These are phyloP conservation scores for Solanum piurae DNA, from an alignment of 257 asterid species.

Conservation along the genomic window DNA sequence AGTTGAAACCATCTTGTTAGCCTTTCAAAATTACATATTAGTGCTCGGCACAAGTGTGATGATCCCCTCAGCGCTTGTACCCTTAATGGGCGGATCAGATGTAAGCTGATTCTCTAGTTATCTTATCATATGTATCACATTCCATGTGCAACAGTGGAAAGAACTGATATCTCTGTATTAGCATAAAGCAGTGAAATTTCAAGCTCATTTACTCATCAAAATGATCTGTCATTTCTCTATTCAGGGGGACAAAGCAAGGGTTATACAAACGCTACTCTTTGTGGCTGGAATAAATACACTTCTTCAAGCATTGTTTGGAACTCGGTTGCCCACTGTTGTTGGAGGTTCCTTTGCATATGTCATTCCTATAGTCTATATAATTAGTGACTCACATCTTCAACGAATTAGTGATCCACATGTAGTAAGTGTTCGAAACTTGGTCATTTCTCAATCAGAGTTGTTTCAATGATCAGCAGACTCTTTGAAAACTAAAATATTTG, in stretches of 20 bases:
- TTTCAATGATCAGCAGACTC: neutral
- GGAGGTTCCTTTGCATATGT: slow-evolving; percentile 95
- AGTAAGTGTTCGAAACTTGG: slow-evolving; percentile 24
- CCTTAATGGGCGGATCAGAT: slow-evolving; percentile 89
- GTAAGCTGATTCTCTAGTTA: slow-evolving; percentile 32
- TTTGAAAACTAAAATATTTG: neutral
- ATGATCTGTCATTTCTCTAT: neutral
- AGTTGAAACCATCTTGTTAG: slow-evolving; percentile 94
- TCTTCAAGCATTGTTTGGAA: slow-evolving; percentile 87
- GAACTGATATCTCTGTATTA: neutral
- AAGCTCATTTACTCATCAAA: neutral
- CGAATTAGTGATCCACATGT: slow-evolving; percentile 57
- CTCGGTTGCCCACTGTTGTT: slow-evolving; percentile 86
- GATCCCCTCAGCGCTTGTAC: slow-evolving; percentile 92
- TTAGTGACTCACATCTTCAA: slow-evolving; percentile 63
- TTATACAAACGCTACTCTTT: slow-evolving; percentile 82
- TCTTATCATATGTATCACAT: neutral
- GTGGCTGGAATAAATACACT: slow-evolving; percentile 96
- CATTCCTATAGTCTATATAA: slow-evolving; percentile 65
- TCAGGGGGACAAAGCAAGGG: slow-evolving; percentile 91
- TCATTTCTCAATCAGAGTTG: neutral
- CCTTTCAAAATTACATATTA: slow-evolving; percentile 89
- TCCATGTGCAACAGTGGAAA: neutral
- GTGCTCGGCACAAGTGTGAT: slow-evolving; percentile 90
- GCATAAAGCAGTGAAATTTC: neutral